Base-by-base conservation (phyloP, 2,329 filamentous ascomycete species). In the Aspergillus fischeri region DNA sequence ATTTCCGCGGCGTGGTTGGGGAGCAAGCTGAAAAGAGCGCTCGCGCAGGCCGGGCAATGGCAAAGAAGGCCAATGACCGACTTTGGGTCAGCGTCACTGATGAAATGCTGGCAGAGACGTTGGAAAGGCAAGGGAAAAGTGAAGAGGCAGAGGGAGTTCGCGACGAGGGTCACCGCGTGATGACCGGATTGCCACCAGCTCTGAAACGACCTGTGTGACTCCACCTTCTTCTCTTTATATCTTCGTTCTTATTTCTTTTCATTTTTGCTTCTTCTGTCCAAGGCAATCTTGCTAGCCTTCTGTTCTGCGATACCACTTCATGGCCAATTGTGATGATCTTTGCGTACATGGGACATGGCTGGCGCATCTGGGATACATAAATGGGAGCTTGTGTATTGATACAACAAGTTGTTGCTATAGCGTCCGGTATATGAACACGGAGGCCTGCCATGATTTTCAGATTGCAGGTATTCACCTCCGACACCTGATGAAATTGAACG, bases 1-100 rank as follows among this genome's bases (percentile, higher is more conserved):
- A 96, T 67, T 97, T 92, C 73, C 87, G 88, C 49, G 88, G 89
- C 58, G 88, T 92, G 14, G 85, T 95, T 3, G 91, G 91, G 51
- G 88, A 89, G 57, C 89, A 92, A 71, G 88, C 89, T 0, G 81
- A 90, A 58, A 92, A 92, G 75, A 90, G 88, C 67, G 87, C 88
- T 4, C 82, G 83, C 61, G 89, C 89, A 0, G 88, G 86, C 25
- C 81, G 83, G 25, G 82, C 82, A 45, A 87, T 90, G 76, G 87
- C 88, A 4, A 82, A 83, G 62, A 84, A 84, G 69, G 88, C 86
- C 63, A 86, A 87, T 24, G 90, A 90, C 67, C 78, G 85, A 17
- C 74, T 92, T 52, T 92, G 89, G 89, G 86, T 86, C 77, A 92
- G 88, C 66, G 91, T 95, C 7, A 88, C 89, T 1, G 86, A 90